A percentile compares a stretch with the other conserved stretches of the same genome.
These are phyloP conservation scores for Podila horticola DNA, from an alignment of 192 early-diverging fungal genomes.

Conservation along the genomic window DNA sequence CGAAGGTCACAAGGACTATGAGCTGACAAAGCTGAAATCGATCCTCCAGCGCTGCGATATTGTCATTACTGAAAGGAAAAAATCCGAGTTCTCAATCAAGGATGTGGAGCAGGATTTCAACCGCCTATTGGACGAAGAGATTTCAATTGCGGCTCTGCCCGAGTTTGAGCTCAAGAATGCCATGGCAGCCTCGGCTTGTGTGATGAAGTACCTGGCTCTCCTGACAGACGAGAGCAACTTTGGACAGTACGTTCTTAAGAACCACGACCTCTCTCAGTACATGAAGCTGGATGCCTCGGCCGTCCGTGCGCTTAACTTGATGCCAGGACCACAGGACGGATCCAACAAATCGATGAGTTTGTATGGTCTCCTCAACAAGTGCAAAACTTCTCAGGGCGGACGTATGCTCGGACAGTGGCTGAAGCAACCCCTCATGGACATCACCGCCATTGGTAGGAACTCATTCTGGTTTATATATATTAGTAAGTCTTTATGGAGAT, in stretches of 20 bases:
- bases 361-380: constrained; percentile 87
- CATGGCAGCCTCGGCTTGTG: constrained; percentile 71
- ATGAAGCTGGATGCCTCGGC: constrained; percentile 94
- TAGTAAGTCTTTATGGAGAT: background rate
- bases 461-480: background rate
- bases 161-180: constrained; percentile 80
- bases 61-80: constrained; percentile 75
- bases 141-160: constrained; percentile 70
- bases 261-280: constrained; percentile 86
- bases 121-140: constrained; percentile 75
- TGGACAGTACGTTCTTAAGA: constrained; percentile 75
- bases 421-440: constrained; percentile 86
- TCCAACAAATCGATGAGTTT: constrained; percentile 59
- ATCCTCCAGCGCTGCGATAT: constrained; percentile 83
- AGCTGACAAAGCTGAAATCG: constrained; percentile 72
- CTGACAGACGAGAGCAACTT: constrained; percentile 83
- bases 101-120: constrained; percentile 91
- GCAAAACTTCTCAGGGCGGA: constrained; percentile 89
- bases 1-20: constrained; percentile 69
- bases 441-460: constrained; percentile 73
- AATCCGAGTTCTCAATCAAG: constrained; percentile 73
- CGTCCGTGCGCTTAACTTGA: constrained; percentile 86
- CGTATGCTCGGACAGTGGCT: constrained; percentile 91
- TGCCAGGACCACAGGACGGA: constrained; percentile 80
- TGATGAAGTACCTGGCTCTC: constrained; percentile 79